Conservation (phyloP, 208 protist genomes). For the Leishmania aethiopica region DNA sequence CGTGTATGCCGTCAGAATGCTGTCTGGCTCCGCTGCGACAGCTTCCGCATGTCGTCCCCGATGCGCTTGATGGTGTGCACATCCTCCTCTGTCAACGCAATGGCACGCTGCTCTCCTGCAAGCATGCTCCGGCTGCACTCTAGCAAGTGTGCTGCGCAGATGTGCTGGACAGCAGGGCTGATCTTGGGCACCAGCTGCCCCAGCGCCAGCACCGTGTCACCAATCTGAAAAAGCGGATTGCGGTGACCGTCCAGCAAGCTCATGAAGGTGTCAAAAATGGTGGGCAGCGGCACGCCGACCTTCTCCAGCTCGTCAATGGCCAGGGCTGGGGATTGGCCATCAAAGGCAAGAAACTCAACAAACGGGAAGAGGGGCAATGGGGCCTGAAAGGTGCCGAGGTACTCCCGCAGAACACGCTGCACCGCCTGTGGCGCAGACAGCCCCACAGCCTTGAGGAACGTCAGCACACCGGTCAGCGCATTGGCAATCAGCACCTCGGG, state of each 20-base stretch:
- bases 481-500: constrained; percentile 45
- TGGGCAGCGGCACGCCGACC: constrained; percentile 45
- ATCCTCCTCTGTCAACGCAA: constrained; percentile 39
- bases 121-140: constrained; percentile 68
- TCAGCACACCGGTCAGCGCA: constrained; percentile 50
- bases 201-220: constrained; percentile 44
- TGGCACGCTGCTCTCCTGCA: constrained; percentile 42
- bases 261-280: constrained; percentile 62
- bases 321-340: constrained; percentile 28
- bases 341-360: constrained; percentile 63
- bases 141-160: constrained; percentile 61
- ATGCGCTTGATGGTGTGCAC: constrained; percentile 36
- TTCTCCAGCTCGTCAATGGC: constrained; percentile 41
- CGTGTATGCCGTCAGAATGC: constrained; percentile 1
- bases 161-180: constrained; percentile 33
- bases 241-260: constrained; percentile 44
- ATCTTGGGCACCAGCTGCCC: constrained; percentile 45
- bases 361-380: constrained; percentile 71
- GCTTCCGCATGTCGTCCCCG: constrained; percentile 31
- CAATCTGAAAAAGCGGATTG: constrained; percentile 36
- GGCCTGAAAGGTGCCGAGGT: constrained; percentile 60
- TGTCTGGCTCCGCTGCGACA: constrained; percentile 7
- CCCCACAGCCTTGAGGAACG: constrained; percentile 58
- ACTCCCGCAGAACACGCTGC: constrained; percentile 62
- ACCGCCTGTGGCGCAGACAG: constrained; percentile 52